These are phyloP conservation scores for Pyropia haitanensis DNA, from an alignment of 23 red algal species.

Conservation along the genomic window DNA sequence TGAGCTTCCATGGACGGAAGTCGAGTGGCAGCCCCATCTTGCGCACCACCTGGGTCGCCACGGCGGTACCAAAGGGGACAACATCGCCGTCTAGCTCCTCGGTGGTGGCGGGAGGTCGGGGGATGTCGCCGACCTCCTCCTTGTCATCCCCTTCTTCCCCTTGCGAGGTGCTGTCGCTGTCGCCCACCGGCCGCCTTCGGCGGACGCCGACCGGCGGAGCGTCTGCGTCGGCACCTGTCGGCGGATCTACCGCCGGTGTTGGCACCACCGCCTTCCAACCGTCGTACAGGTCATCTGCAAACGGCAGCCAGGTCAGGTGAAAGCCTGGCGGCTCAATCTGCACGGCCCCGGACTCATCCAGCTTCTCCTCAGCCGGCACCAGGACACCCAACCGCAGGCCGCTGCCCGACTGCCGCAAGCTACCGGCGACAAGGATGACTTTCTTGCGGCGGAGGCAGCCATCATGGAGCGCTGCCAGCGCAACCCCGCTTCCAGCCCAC, in stretches of 20 bases:
- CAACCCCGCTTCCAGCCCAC: constrained; percentile 25
- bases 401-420: constrained; percentile 6
- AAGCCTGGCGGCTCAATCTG: constrained; percentile 36
- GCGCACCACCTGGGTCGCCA: no score
- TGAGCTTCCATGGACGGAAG: not conserved
- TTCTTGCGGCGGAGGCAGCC: constrained; percentile 27
- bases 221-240: not conserved
- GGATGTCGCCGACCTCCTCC: no score
- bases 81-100: no score
- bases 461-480: constrained; percentile 32
- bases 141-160: no score
- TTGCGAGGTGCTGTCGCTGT: no score
- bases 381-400: constrained; percentile 51
- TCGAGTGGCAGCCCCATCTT: no score
- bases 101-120: no score
- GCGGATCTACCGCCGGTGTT: not conserved
- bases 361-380: constrained; percentile 39
- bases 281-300: constrained; percentile 61
- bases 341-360: constrained; percentile 12
- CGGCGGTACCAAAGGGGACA: no score
- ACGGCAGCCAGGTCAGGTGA: constrained; percentile 46
- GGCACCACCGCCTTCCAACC: constrained; percentile 39
- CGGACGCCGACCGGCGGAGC: not conserved
- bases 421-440: constrained; percentile 22
- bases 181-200: no score